Evolutionary conservation across 2,329 filamentous ascomycete genomes (phyloP).

Genomic region (Diplocarpon mali): DNA sequence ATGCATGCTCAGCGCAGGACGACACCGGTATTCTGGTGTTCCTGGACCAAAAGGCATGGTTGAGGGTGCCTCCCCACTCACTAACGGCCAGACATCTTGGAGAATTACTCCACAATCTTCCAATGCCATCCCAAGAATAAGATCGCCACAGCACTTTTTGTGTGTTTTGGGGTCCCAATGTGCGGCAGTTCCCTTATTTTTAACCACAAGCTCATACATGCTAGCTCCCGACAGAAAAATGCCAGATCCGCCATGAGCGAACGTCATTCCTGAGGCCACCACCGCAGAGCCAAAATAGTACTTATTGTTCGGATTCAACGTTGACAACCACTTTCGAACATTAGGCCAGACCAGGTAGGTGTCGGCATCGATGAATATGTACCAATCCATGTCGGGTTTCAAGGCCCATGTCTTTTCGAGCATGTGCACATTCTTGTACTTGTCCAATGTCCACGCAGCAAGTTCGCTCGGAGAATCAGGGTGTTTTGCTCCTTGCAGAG

Average conservation of each 20-base stretch:
- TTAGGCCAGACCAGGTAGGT: constrained; percentile 45
- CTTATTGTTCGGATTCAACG: constrained; percentile 24
- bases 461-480: constrained; percentile 24
- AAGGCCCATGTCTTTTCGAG: constrained; percentile 42
- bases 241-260: constrained; percentile 46
- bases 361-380: constrained; percentile 46
- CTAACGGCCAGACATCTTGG: constrained; percentile 38
- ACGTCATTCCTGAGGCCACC: constrained; percentile 33
- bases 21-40: constrained; percentile 38
- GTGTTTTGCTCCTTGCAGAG: constrained; percentile 8
- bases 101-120: constrained; percentile 32
- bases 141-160: constrained; percentile 41
- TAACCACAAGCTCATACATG: constrained; percentile 36
- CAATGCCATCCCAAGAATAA: constrained; percentile 36
- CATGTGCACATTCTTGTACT: constrained; percentile 51
- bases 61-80: constrained; percentile 44
- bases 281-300: constrained; percentile 43
- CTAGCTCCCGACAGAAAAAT: constrained; percentile 41
- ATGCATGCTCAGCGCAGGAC: constrained; percentile 44
- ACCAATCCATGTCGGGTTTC: constrained; percentile 45
- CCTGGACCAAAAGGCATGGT: constrained; percentile 36
- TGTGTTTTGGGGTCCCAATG: constrained; percentile 34
- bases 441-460: constrained; percentile 44
- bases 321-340: constrained; percentile 27
- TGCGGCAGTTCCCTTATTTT: constrained; percentile 34